Base-by-base conservation (phyloP, 2,329 filamentous ascomycete species). In the Diaporthe australafricana region DNA sequence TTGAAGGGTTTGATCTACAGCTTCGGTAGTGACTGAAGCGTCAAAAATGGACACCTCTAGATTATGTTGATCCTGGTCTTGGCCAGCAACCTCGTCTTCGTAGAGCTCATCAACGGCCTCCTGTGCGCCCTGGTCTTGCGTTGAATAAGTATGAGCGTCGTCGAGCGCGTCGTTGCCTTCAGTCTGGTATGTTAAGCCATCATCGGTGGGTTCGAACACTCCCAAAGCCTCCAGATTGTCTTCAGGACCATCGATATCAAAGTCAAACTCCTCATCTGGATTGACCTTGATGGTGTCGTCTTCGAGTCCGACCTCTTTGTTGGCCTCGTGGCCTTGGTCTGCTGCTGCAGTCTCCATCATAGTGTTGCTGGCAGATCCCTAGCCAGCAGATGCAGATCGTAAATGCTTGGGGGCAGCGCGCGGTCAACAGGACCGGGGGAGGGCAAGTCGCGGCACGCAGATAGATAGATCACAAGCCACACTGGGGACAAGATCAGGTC, bases 251-350 rank as follows among this genome's bases (percentile, higher is more conserved):
- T 77, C 77, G 8, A 80, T 74, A 16, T 80, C 77, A 42, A 81
- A 78, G 42, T 81, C 80, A 57, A 80, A 77, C 8, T 80, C 77
- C 25, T 82, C 80, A 7, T 71, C 74, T 47, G 62, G 65, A 9
- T 42, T 72, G 7, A 50, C 53, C 22, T 60, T 50, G 5, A 56
- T 70, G 40, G 75, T 75, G 38, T 75, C 76, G 22, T 74, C 57
- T 22, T 68, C 47, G 16, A 35, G 27, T 32, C 8, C 32, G n/a
- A 77, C 66, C 14, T 72, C 69, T 17, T 56, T 57, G 40, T 70
- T 66, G n/a, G 70, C 20, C 60, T 62, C 62, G 42, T 62, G 66
- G 52, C 32, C 25, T 57, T 30, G 52, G n/a, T 69, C 60, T 5
- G 77, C 72, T n/a, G 70, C 27, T 22, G 73, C 60, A 32, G 74